phyloP scores from a whole-genome alignment of 495 filamentous ascomycete genomes.

The Aspergillus asperescens region DNA sequence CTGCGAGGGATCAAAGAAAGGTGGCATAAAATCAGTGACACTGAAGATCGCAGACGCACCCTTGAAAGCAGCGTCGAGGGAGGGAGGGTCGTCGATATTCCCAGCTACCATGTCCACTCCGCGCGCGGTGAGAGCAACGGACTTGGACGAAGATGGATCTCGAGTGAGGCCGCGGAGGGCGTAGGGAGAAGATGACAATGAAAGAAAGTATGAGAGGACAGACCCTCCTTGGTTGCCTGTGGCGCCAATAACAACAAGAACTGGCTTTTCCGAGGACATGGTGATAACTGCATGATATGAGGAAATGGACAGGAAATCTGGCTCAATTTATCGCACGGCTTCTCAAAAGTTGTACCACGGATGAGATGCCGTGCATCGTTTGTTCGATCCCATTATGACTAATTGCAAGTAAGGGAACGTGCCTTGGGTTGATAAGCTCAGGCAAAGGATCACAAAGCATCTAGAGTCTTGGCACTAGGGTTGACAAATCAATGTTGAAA shows the following conservation, averaged over 20 bases:
- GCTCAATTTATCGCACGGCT: constrained; percentile 2
- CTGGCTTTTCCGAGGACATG: constrained; percentile 1
- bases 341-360: neutral
- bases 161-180: constrained; percentile 5
- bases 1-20: constrained; percentile 12
- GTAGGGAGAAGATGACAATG: constrained; percentile 2
- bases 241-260: constrained; percentile 14
- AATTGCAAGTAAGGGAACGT: neutral
- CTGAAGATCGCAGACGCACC: constrained; percentile 46
- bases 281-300: neutral
- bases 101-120: constrained; percentile 48
- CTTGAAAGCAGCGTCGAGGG: constrained; percentile 38
- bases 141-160: constrained; percentile 28
- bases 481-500: too few species aligned
- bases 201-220: constrained; percentile 30
- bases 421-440: too few species aligned
- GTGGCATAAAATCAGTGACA: constrained; percentile 45
- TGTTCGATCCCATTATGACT: constrained; percentile 1
- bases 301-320: neutral
- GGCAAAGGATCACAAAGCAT: too few species aligned
- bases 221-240: constrained; percentile 40
- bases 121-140: constrained; percentile 18
- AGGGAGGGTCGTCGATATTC: constrained; percentile 37
- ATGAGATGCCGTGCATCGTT: neutral
- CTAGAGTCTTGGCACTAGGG: too few species aligned